Conservation (phyloP, 179 eudicot species). For the Drosera spatulata region DNA sequence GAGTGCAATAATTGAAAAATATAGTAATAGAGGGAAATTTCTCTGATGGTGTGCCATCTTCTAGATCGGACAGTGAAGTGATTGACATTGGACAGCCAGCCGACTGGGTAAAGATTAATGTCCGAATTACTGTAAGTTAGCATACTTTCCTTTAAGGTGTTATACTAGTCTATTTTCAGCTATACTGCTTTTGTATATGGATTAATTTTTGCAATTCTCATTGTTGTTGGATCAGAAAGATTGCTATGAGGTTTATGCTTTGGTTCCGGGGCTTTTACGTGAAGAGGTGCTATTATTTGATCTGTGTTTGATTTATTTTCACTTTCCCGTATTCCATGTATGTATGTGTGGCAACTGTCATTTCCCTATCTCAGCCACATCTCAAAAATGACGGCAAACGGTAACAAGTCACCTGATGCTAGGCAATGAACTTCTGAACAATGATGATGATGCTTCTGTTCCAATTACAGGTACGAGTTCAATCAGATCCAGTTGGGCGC, state of each 20-base stretch:
- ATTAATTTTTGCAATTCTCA: not conserved
- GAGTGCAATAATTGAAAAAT: too few species aligned
- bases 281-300: slow-evolving; percentile 40
- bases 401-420: too few species aligned
- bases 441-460: not conserved
- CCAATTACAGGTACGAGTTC: slow-evolving; percentile 49
- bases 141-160: not conserved
- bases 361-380: too few species aligned
- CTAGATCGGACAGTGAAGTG: slow-evolving; percentile 40
- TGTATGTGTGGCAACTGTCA: not conserved
- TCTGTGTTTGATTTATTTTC: not conserved
- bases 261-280: slow-evolving; percentile 67
- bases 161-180: too few species aligned
- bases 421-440: too few species aligned
- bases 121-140: slow-evolving; percentile 48
- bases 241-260: slow-evolving; percentile 68
- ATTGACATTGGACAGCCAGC: slow-evolving; percentile 60
- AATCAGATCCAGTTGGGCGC: slow-evolving; percentile 75
- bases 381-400: too few species aligned
- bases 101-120: slow-evolving; percentile 68
- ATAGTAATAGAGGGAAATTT: not conserved
- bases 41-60: slow-evolving; percentile 5
- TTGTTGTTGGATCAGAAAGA: slow-evolving; percentile 36
- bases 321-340: not conserved
- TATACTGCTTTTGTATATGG: not conserved